Base-by-base conservation (phyloP, 1,284 basidiomycete species). In the Rhodotorula mucilaginosa region DNA sequence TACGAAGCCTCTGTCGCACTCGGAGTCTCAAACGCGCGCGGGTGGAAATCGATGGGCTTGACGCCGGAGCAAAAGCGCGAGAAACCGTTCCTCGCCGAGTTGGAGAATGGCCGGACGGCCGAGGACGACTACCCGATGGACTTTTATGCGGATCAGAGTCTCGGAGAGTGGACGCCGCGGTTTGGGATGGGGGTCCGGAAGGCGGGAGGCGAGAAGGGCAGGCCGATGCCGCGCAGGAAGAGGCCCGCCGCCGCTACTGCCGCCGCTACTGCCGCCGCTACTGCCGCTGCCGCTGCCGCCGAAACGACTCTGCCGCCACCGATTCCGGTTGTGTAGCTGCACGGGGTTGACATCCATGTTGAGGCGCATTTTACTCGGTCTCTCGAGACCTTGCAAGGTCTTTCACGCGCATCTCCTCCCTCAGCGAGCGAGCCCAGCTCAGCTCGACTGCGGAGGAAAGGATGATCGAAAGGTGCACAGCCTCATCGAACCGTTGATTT, bases 1-100 rank as follows among this genome's bases (percentile, higher is more conserved):
- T 99, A 98, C 80, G 97, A 99, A 82, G 90, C 93, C 0, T 89
- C 90, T 15, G 91, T 98, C 5, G 93, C 90, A 7, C 84, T 97
- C 0, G 92, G 93, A 2, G 74, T 70, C 2, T 31, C 61, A 13
- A 85, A 86, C 74, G 84, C 87, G 23, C 81, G 82, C 26, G 88
- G 88, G 46, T 91, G 90, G 90, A 72, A 76, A 48, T 67, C 46
- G 56, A 74, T 73, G 68, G 71, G 79, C 19, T 71, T 77, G 34
- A 13, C 29, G 2, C 52, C 34, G 71, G 73, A 5, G 64, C 70
- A 29, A 10, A 82, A 78, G 79, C 54, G 54, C 29, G 54, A 16
- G 80, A 79, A 70, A 79, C 78, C 64, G 58, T 60, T 60, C 58
- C 76, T 78, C 51, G 78, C 74, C 67, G 72, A 69, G 75, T 47